phyloP scores from a whole-genome alignment of 2,329 filamentous ascomycete species.

The Leptoxyphium fumago region DNA sequence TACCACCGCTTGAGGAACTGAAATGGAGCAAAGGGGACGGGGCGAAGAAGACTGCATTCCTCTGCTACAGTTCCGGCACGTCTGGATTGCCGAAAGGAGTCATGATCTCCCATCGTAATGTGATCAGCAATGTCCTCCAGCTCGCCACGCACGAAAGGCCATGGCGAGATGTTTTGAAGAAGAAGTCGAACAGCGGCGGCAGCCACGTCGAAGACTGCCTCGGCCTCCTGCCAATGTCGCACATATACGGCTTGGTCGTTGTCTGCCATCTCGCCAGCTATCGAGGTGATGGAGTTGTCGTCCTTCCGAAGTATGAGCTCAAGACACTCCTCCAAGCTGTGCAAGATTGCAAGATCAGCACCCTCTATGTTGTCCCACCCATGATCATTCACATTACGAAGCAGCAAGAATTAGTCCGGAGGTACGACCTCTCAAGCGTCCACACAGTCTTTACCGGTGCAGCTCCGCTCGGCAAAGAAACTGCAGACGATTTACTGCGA shows the following conservation, averaged over 20 bases:
- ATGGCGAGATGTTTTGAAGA: constrained; percentile 20
- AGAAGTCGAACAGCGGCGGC: constrained; percentile 3
- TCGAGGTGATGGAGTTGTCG: constrained; percentile 57
- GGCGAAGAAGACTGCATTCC: constrained; percentile 53
- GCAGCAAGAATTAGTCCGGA: constrained; percentile 42
- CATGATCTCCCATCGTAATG: constrained; percentile 66
- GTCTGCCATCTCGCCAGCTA: constrained; percentile 52
- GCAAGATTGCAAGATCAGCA: constrained; percentile 52
- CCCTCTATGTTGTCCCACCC: constrained; percentile 60
- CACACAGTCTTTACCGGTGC: constrained; percentile 56
- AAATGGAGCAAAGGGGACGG: constrained; percentile 51
- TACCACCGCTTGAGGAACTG: constrained; percentile 40
- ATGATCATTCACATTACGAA: constrained; percentile 67
- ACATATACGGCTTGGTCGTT: constrained; percentile 66
- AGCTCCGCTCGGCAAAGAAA: constrained; percentile 62
- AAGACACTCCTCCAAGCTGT: constrained; percentile 48
- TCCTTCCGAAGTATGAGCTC: constrained; percentile 65
- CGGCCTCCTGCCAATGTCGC: constrained; percentile 64
- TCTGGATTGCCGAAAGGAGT: constrained; percentile 61
- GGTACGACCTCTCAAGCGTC: constrained; percentile 60
- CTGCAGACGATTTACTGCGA: constrained; percentile 46
- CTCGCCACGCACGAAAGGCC: constrained; percentile 36
- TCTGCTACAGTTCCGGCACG: constrained; percentile 70
- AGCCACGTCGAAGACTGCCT: constrained; percentile 40
- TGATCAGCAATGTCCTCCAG: constrained; percentile 63